Evolutionary conservation across 169 alveolate genomes (phyloP).

Genomic region (Besnoitia besnoiti): DNA sequence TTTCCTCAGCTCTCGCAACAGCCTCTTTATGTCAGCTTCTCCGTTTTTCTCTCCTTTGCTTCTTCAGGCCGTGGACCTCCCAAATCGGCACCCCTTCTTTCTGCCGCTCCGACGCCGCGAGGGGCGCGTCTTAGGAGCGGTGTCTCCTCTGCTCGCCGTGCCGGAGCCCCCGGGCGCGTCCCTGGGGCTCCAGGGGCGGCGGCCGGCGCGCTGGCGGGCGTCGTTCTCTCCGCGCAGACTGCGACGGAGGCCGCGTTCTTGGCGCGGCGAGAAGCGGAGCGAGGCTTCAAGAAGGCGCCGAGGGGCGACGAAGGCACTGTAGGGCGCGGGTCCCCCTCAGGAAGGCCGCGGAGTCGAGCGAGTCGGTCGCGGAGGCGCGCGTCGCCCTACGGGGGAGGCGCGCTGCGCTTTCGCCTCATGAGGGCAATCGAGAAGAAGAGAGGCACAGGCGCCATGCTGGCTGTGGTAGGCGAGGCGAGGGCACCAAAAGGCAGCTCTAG

Average conservation of each 20-base stretch:
- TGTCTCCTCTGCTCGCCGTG: neutral
- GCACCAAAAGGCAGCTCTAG: neutral
- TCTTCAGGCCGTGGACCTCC: neutral
- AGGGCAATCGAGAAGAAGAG: neutral
- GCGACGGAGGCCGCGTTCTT: too few relatives aligned
- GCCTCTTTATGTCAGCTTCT: too few relatives aligned
- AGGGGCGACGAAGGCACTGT: too few relatives aligned
- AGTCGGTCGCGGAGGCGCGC: neutral
- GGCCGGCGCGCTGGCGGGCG: too few relatives aligned
- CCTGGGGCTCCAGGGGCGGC: too few relatives aligned
- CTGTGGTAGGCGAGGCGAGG: neutral
- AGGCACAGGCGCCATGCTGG: slow-evolving; percentile 18
- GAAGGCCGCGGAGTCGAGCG: neutral
- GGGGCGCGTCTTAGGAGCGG: neutral
- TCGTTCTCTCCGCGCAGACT: too few relatives aligned
- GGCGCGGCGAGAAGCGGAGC: neutral
- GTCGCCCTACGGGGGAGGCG: slow-evolving; percentile 9
- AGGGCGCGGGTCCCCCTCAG: too few relatives aligned
- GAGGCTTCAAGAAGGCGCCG: too few relatives aligned
- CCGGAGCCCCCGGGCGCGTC: neutral
- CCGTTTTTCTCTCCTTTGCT: neutral
- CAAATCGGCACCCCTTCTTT: neutral
- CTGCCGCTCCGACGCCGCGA: neutral
- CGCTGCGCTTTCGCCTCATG: neutral
- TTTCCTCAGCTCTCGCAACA: too few relatives aligned